Evolutionary conservation across 192 early-diverging fungal species (phyloP).

Genomic region (Physocladia obscura): DNA sequence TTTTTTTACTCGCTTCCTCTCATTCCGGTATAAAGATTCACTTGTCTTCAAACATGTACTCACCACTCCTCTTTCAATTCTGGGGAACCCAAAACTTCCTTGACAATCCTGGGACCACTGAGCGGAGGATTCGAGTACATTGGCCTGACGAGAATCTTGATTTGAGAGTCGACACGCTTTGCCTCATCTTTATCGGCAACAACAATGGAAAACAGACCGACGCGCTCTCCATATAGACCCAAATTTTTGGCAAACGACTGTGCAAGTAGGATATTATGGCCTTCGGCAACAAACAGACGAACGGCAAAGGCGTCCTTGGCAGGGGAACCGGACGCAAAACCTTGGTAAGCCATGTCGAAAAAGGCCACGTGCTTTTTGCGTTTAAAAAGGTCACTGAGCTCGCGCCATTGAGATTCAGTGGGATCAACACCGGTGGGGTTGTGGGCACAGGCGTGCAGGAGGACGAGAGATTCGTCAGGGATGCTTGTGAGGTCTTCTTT

Average conservation of each 20-base stretch:
- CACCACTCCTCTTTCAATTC: constrained; percentile 82
- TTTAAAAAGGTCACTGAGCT: constrained; percentile 79
- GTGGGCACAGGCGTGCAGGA: constrained; percentile 98
- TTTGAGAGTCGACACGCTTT: constrained; percentile 82
- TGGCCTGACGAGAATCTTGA: constrained; percentile 94
- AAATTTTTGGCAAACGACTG: constrained; percentile 99
- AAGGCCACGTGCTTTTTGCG: constrained; percentile 80
- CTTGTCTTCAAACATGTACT: no score
- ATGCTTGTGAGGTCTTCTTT: constrained; percentile 84
- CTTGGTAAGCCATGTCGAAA: constrained; percentile 99
- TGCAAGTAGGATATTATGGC: constrained; percentile 73
- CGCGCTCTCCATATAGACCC: constrained; percentile 98
- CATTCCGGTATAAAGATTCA: no score
- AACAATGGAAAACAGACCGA: constrained; percentile 87
- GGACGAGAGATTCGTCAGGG: constrained; percentile 82
- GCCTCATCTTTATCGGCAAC: constrained; percentile 69
- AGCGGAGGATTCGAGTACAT: constrained; percentile 99
- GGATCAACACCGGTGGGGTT: constrained; percentile 99
- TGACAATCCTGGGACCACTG: constrained; percentile 89
- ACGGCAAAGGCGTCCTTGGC: constrained; percentile 89
- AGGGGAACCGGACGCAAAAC: constrained; percentile 93
- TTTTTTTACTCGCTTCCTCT: no score
- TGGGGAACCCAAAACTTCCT: constrained; percentile 75
- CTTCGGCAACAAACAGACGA: constrained; percentile 84
- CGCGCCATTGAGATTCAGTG: constrained; percentile 84